Conservation (phyloP, 73 alveolate species). For the Tetrahymena malaccensis region DNA sequence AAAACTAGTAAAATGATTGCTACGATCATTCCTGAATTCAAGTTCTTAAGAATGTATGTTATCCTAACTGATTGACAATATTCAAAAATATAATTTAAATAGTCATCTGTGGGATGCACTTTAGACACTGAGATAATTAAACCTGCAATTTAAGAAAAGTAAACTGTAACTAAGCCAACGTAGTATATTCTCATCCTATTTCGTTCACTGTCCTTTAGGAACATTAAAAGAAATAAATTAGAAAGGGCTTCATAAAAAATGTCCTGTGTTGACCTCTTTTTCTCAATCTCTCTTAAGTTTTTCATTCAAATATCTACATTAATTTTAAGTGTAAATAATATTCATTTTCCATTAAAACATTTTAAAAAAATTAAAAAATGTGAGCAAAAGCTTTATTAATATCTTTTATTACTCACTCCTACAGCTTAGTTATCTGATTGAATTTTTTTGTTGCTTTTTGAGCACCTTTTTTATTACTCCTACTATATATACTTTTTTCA, state of each 20-base stretch:
- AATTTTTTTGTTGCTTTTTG: not conserved
- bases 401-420: not conserved
- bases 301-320: not conserved
- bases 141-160: not conserved
- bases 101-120: not conserved
- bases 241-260: not conserved
- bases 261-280: not conserved
- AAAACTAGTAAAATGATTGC: not conserved
- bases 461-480: not conserved
- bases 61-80: not conserved
- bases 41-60: not conserved
- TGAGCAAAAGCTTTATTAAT: not conserved
- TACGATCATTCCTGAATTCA: not conserved
- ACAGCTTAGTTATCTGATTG: not conserved
- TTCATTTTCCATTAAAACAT: not conserved
- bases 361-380: no score
- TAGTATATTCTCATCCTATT: not conserved
- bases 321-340: no score
- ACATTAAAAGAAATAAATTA: not conserved
- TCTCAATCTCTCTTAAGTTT: not conserved
- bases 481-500: not conserved
- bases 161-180: not conserved
- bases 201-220: not conserved
- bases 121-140: not conserved
- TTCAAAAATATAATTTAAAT: not conserved